A percentile compares a stretch with the other conserved stretches of the same genome.
Evolutionary conservation across 257 asterid species (phyloP).

Genomic region (Solanum verrucosum): DNA sequence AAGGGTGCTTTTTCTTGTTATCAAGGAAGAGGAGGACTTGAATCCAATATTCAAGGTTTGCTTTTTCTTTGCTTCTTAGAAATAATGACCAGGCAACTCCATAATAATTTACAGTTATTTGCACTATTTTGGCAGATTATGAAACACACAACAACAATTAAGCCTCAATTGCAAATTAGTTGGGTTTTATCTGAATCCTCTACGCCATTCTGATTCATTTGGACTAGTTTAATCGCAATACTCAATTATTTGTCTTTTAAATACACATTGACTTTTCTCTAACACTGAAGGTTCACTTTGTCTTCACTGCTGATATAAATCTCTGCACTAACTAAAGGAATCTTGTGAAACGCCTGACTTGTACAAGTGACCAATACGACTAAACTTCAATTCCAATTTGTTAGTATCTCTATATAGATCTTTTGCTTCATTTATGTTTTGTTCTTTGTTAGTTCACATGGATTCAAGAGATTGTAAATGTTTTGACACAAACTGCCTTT

Average conservation of each 20-base stretch:
- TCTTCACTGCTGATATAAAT: background rate
- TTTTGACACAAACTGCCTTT: background rate
- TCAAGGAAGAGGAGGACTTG: constrained; percentile 30
- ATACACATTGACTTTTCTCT: background rate
- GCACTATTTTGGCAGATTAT: background rate
- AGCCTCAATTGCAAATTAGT: background rate
- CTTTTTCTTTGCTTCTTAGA: background rate
- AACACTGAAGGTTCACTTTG: background rate
- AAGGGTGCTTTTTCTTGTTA: constrained; percentile 65
- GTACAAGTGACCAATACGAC: background rate
- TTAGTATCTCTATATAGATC: background rate
- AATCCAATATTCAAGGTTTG: constrained; percentile 47
- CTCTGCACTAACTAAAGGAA: background rate
- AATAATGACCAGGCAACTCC: background rate
- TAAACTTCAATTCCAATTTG: background rate
- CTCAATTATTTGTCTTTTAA: background rate
- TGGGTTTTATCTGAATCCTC: background rate
- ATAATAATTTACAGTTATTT: background rate
- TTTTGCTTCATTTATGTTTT: background rate
- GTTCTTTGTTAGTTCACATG: background rate
- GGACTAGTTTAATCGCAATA: background rate
- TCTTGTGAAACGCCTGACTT: background rate
- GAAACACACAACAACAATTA: background rate
- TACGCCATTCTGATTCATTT: background rate
- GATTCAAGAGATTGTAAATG: background rate